phyloP scores from a whole-genome alignment of 176 grass and related monocot genomes.

The Triticum turgidum region DNA sequence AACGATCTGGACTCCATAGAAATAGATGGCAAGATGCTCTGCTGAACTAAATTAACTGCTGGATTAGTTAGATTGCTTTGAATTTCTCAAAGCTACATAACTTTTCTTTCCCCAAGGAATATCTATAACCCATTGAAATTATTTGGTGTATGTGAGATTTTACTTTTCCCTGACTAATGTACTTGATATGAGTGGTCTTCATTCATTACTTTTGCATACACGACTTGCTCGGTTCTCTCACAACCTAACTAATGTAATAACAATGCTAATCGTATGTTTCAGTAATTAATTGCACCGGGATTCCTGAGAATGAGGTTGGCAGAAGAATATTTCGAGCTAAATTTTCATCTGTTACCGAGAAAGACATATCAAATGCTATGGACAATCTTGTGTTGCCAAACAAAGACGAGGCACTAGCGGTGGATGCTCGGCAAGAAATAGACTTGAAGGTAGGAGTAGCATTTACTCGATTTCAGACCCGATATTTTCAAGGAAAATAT shows the following conservation, averaged over 20 bases:
- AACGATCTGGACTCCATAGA: background rate
- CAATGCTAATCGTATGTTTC: slow-evolving; percentile 17
- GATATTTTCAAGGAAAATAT: slow-evolving; percentile 97
- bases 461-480: slow-evolving; percentile 97
- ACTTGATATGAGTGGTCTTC: background rate
- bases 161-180: slow-evolving; percentile 17
- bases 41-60: background rate
- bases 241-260: slow-evolving; percentile 13
- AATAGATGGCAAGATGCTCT: slow-evolving; percentile 6
- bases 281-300: slow-evolving; percentile 89
- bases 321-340: slow-evolving; percentile 81
- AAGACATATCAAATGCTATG: slow-evolving; percentile 83
- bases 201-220: background rate
- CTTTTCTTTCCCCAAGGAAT: background rate
- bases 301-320: slow-evolving; percentile 75
- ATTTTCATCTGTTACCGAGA: slow-evolving; percentile 95
- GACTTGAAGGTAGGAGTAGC: slow-evolving; percentile 97
- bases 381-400: slow-evolving; percentile 80
- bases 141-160: slow-evolving; percentile 4
- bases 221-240: background rate
- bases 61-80: slow-evolving; percentile 6
- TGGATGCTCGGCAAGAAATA: slow-evolving; percentile 97
- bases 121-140: background rate
- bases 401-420: slow-evolving; percentile 82
- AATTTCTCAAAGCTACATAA: background rate